Evolutionary conservation across 805 yeast species (phyloP), one percentile per base, ranked within the genome.

Genomic region (Teunomyces barrocoloradensis): DNA sequence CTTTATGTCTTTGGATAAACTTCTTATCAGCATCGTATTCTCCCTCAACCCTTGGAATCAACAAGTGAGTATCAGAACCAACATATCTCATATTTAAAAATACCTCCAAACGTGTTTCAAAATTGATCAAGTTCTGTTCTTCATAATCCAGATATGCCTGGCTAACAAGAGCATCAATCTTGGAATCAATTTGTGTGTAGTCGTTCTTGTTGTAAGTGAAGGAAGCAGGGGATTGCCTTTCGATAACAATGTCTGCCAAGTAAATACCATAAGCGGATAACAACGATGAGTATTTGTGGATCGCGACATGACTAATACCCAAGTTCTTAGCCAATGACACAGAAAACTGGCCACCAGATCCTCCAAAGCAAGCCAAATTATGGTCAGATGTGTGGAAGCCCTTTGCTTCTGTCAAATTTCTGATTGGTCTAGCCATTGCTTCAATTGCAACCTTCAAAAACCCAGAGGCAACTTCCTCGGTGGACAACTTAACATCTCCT

Each of bases 331-430:
- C 96, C 30, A 89, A 82, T 7, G 87, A 82, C 42, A 80, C 82
- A 2, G 94, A 91, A 64, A 87, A 91, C 66, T 89, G 96, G 6
- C 96, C 96, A 45, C 96, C 96, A 21, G 96, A 96, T 42, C 96
- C 96, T 41, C 96, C 96, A 67, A 89, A 89, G 2, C 92, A 78
- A 1, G 90, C 95, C 49, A 89, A 67, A 48, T 85, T 69, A 62
- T 89, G 96, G 9, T 77, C 70, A 7, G 85, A 62, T 0, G 82
- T 75, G 36, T 79, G 74, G 58, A 82, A 81, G 4, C 96, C 96
- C 59, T 83, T 87, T 1, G 92, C 88, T 61, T 89, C 96, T 0
- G 96, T 89, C 44, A 89, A 68, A 36, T 86, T 83, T 49, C 96
- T 75, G 45, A 89, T 87, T 2, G 96, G 96, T 51, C 95, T 77